Evolutionary conservation across 257 asterid species (phyloP).

Genomic region (Pogostemon cablin): DNA sequence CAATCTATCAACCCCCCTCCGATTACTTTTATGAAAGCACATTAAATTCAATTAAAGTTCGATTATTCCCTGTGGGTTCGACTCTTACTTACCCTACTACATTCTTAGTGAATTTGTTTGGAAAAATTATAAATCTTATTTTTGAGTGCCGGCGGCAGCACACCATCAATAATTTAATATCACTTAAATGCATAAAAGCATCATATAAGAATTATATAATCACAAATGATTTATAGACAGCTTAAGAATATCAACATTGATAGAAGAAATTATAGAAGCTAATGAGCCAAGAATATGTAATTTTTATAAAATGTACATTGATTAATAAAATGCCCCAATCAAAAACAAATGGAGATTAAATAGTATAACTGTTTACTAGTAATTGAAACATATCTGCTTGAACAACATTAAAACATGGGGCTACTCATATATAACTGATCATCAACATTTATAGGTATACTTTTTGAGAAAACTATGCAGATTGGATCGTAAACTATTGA

Average conservation of each 20-base stretch:
- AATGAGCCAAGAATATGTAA: background rate
- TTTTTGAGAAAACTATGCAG: conserved; percentile 1
- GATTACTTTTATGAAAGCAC: no score
- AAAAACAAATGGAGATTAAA: background rate
- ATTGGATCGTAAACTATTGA: background rate
- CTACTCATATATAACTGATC: background rate
- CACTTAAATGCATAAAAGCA: background rate
- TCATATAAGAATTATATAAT: conserved; percentile 4
- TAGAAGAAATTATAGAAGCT: background rate
- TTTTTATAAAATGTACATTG: background rate
- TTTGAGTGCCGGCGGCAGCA: no score
- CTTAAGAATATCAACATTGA: conserved; percentile 12
- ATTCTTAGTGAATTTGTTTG: no score
- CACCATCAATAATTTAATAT: background rate
- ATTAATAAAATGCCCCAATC: background rate
- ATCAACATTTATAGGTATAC: background rate
- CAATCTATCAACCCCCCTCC: no score
- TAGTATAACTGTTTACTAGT: conserved; percentile 9
- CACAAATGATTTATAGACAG: background rate
- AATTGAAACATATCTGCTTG: conserved; percentile 7
- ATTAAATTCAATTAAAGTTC: no score
- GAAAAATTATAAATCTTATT: no score
- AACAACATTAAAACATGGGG: conserved; percentile 4
- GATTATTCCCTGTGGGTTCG: no score
- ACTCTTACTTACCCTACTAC: no score